Evolutionary conservation across 2,329 filamentous ascomycete species (phyloP).

Genomic region (Botryotinia calthae): DNA sequence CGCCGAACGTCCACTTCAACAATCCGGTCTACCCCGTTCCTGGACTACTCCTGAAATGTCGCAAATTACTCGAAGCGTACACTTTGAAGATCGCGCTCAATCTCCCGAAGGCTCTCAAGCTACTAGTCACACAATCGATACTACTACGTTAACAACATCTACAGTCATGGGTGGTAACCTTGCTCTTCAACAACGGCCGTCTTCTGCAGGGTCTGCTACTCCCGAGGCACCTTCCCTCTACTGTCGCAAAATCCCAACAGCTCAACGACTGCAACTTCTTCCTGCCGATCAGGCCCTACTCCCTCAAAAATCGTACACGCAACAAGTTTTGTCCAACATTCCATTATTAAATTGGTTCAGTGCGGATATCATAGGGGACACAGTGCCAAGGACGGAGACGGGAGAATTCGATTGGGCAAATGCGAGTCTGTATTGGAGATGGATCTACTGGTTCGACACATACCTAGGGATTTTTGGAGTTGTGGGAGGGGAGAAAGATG

Average conservation of each 20-base stretch:
- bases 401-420: conserved; percentile 75
- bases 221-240: conserved; percentile 42
- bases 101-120: conserved; percentile 35
- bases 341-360: conserved; percentile 72
- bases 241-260: conserved; percentile 64
- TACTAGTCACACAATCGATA: conserved; percentile 58
- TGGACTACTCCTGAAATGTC: conserved; percentile 33
- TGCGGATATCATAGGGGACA: conserved; percentile 68
- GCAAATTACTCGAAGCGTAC: conserved; percentile 32
- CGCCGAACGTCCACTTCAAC: conserved; percentile 23
- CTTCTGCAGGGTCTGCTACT: conserved; percentile 33
- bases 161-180: conserved; percentile 30
- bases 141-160: conserved; percentile 46
- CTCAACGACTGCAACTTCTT: conserved; percentile 62
- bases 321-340: conserved; percentile 62
- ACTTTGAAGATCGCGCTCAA: conserved; percentile 18
- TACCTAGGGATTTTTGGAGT: conserved; percentile 58
- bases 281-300: conserved; percentile 69
- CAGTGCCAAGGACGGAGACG: conserved; percentile 68
- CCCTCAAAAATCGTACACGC: conserved; percentile 63
- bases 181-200: conserved; percentile 40
- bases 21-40: conserved; percentile 32
- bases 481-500: conserved; percentile 43
- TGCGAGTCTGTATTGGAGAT: conserved; percentile 65
- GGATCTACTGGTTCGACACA: conserved; percentile 62